Conservation (phyloP, 805 yeast species). For the Tetrapisispora arboricola region DNA sequence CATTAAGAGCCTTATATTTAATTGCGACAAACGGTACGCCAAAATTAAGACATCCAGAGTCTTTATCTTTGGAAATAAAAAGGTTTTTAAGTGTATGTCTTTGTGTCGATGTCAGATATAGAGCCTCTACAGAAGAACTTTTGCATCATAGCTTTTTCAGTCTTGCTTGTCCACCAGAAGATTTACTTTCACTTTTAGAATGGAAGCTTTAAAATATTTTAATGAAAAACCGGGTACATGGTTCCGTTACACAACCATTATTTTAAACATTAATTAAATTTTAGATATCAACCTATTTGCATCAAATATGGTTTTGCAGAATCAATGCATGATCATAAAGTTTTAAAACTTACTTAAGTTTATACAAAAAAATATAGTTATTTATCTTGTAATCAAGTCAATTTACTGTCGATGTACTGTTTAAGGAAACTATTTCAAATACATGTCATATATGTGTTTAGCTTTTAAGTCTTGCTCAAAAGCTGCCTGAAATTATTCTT, state of each 20-base stretch:
- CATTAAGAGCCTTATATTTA: slow-evolving; percentile 82
- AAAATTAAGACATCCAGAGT: slow-evolving; percentile 81
- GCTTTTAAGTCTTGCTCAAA: too few species aligned
- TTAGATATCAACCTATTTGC: background rate
- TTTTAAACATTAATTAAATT: background rate
- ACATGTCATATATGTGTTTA: too few species aligned
- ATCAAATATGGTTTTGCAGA: background rate
- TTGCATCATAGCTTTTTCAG: slow-evolving; percentile 64
- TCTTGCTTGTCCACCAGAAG: slow-evolving; percentile 50
- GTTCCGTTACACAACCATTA: too few species aligned
- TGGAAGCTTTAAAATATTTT: slow-evolving; percentile 34
- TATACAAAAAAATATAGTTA: background rate
- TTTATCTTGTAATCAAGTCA: too few species aligned
- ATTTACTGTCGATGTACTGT: too few species aligned
- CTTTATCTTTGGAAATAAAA: slow-evolving; percentile 64
- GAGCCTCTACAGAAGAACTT: slow-evolving; percentile 86
- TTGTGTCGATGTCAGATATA: slow-evolving; percentile 84
- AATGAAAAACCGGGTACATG: too few species aligned
- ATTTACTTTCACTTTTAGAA: slow-evolving; percentile 48
- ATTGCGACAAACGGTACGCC: slow-evolving; percentile 98
- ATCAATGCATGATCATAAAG: background rate
- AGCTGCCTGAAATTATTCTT: too few species aligned
- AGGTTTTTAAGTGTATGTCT: slow-evolving; percentile 82
- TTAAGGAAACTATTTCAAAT: too few species aligned
- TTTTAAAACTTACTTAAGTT: background rate